These are phyloP conservation scores for Clitopilus hobsonii DNA, from an alignment of 768 basidiomycete species.

Conservation along the genomic window DNA sequence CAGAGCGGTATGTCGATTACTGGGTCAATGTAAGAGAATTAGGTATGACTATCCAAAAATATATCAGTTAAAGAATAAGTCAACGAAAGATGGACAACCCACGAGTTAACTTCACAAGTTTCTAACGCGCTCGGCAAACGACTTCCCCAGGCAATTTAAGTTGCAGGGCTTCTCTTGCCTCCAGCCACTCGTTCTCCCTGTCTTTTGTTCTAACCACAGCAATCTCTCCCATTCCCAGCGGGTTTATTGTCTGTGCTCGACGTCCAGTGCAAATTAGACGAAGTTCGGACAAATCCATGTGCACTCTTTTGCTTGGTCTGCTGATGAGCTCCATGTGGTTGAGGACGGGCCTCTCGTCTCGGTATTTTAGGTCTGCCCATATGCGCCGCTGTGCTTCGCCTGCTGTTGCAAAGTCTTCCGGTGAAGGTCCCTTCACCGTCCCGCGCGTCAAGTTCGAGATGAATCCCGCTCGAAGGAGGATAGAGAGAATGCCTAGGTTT, in stretches of 20 bases:
- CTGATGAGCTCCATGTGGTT: slow-evolving; percentile 76
- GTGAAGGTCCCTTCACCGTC: slow-evolving; percentile 59
- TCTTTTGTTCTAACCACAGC: slow-evolving; percentile 74
- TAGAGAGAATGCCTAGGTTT: slow-evolving; percentile 87
- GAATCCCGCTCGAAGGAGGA: slow-evolving; percentile 90
- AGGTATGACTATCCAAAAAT: neutral
- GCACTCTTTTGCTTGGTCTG: slow-evolving; percentile 76
- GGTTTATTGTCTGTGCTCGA: slow-evolving; percentile 74
- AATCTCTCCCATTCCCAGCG: slow-evolving; percentile 90
- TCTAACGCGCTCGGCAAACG: slow-evolving; percentile 66
- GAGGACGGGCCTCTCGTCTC: slow-evolving; percentile 84
- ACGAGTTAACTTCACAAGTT: neutral
- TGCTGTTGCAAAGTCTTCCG: slow-evolving; percentile 53
- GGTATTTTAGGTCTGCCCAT: slow-evolving; percentile 94
- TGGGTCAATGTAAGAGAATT: neutral
- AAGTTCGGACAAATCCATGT: slow-evolving; percentile 72
- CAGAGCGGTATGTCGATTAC: no score
- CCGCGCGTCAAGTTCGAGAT: slow-evolving; percentile 81
- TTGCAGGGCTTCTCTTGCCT: slow-evolving; percentile 87
- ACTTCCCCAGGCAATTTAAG: slow-evolving; percentile 81
- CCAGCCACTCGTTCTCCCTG: slow-evolving; percentile 78
- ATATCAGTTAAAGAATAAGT: neutral
- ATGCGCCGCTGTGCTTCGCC: slow-evolving; percentile 71
- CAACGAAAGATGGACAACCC: neutral
- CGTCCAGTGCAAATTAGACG: slow-evolving; percentile 76